Base-by-base conservation (phyloP, 257 asterid genomes). In the Hygrophila difformis region DNA sequence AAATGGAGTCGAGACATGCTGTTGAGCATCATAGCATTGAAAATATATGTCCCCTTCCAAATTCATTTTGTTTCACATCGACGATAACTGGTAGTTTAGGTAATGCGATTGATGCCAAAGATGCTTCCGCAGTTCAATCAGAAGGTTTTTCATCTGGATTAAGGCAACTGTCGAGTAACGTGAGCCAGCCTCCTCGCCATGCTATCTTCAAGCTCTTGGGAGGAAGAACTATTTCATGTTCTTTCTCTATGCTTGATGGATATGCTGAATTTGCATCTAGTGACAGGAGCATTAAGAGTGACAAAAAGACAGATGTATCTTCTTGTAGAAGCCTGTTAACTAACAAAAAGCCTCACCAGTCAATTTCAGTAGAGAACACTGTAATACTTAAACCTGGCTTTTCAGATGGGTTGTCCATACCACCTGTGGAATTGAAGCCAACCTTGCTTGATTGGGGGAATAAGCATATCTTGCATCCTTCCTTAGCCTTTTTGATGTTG, bases 391-490 rank as follows among this genome's bases (percentile, higher is more conserved):
- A 24, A 24, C 7, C 29, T 24, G 68, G 53, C 53, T 47, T 55
- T 42, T 38, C 44, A 39, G 65, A 57, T 59, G 64, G 68, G 47
- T 47, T 46, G 11, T 49, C 73, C 16, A 51, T 64, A 31, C 82
- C 74, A 3, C 69, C 58, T 28, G 75, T 84, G 47, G 88, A 81
- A 72, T 65, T 87, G 59, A 68, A 33, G 38, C 95, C 92, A 36
- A 54, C 69, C 20, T 21, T 68, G 17, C 50, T 87, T 44, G 92
- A 87, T 38, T 87, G 93, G 95, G 97, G 94, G 26, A 58, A 67
- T 26, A 76, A 65, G 66, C 55, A 62, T 44, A 51, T 81, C 54
- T 76, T 73, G 54, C 19, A 56, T 55, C 92, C 95, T 39, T 74
- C 93, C 21, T 6, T 67, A 44, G n/a, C n/a, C n/a, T n/a, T n/a